These are phyloP conservation scores for Tetratostichococcus sp. DNA, from an alignment of 139 green algal genomes.

Conservation along the genomic window DNA sequence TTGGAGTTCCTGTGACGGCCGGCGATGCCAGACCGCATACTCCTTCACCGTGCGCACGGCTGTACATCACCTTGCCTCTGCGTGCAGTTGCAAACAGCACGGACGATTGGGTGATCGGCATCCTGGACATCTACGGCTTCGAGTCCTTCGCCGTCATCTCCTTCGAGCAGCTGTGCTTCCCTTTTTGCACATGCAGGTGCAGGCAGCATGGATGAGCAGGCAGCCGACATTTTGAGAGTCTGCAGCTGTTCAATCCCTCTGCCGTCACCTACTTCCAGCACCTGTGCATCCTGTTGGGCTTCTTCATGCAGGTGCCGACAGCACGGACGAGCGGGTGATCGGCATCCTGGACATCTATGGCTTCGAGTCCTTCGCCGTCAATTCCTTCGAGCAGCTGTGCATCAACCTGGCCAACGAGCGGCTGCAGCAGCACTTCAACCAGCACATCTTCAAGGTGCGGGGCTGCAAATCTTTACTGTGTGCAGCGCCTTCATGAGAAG, in stretches of 20 bases:
- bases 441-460: conserved; percentile 73
- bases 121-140: conserved; percentile 96
- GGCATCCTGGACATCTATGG: conserved; percentile 94
- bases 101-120: conserved; percentile 51
- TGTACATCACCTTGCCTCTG: too few relatives aligned
- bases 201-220: too few relatives aligned
- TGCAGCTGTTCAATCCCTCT: too few relatives aligned
- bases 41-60: too few relatives aligned
- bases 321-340: conserved; percentile 32
- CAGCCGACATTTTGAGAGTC: too few relatives aligned
- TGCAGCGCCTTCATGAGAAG: too few relatives aligned
- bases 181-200: too few relatives aligned
- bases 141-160: conserved; percentile 78
- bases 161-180: conserved; percentile 98
- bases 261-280: too few relatives aligned
- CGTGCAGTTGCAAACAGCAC: not conserved
- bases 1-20: conserved; percentile 94
- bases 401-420: conserved; percentile 99
- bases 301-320: too few relatives aligned
- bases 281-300: too few relatives aligned
- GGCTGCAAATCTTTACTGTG: too few relatives aligned
- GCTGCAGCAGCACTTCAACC: conserved; percentile 98
- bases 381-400: conserved; percentile 96
- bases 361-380: conserved; percentile 83
- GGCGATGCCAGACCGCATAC: too few relatives aligned